These are phyloP conservation scores for Colletotrichum melonis DNA, from an alignment of 2,329 filamentous ascomycete genomes.

Conservation along the genomic window DNA sequence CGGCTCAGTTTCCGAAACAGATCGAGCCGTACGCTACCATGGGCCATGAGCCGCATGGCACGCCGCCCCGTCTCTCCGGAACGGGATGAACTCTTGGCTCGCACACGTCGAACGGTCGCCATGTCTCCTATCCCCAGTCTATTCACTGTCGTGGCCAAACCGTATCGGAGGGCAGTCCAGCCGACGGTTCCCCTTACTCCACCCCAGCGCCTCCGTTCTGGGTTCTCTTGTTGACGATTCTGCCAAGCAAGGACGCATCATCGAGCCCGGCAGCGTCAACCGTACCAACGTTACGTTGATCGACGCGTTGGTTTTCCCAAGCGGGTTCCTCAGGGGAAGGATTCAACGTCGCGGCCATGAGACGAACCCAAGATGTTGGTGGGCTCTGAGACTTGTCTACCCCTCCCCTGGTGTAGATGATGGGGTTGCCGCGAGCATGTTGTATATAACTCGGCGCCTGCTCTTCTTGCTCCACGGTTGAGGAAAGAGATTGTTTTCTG, in stretches of 20 bases:
- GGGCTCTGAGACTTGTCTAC: not conserved
- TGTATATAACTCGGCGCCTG: conserved; percentile 27
- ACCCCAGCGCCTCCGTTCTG: conserved; percentile 1
- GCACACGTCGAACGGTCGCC: not conserved
- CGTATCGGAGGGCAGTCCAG: conserved; percentile 6
- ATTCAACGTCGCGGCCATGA: conserved; percentile 10
- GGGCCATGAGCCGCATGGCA: not conserved
- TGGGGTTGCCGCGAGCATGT: not conserved
- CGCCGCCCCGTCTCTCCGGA: not conserved
- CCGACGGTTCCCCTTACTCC: conserved; percentile 11
- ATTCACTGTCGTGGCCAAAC: not conserved
- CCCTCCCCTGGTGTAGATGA: not conserved
- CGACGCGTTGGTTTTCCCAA: conserved; percentile 9
- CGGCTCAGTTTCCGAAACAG: not conserved
- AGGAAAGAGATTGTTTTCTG: not conserved
- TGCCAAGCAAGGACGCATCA: conserved; percentile 31
- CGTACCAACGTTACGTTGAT: conserved; percentile 6
- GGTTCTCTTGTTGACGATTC: not conserved
- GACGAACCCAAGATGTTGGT: conserved; percentile 16
- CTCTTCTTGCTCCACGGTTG: not conserved
- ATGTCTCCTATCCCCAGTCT: not conserved
- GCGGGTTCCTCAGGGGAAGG: conserved; percentile 2
- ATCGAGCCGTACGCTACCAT: not conserved
- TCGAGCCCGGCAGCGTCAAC: not conserved
- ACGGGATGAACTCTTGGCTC: conserved; percentile 28